These are phyloP conservation scores for Cyclotella kingstonii DNA, from an alignment of 108 stramenopile genomes.

Conservation along the genomic window DNA sequence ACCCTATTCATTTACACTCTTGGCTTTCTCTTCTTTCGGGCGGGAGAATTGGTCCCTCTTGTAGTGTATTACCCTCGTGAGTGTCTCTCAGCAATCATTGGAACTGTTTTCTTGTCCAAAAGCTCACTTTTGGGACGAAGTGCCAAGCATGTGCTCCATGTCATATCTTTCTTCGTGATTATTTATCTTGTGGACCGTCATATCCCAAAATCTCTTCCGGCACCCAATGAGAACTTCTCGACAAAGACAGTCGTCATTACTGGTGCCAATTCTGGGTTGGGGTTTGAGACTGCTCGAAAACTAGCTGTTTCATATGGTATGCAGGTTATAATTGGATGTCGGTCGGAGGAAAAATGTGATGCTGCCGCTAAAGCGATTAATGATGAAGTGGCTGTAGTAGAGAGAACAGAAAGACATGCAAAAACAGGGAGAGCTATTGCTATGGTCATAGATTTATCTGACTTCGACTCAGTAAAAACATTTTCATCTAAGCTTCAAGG, in stretches of 20 bases:
- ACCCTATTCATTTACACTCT: constrained; percentile 8
- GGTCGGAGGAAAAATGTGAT: constrained; percentile 26
- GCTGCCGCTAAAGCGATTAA: constrained; percentile 19
- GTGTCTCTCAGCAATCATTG: constrained; percentile 15
- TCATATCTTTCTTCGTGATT: constrained; percentile 8
- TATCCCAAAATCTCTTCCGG: constrained; percentile 22
- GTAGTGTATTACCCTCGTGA: background rate
- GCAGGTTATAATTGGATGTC: constrained; percentile 37
- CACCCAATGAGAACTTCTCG: background rate
- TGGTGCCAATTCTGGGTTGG: constrained; percentile 83
- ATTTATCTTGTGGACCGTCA: constrained; percentile 21
- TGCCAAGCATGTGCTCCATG: constrained; percentile 7
- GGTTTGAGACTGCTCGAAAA: constrained; percentile 56
- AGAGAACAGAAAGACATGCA: background rate
- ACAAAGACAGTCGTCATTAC: constrained; percentile 63
- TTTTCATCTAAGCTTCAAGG: constrained; percentile 16
- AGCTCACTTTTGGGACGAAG: constrained; percentile 3
- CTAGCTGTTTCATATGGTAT: constrained; percentile 36
- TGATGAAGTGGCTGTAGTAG: constrained; percentile 9
- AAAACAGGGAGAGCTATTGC: constrained; percentile 9
- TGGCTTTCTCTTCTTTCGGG: constrained; percentile 29
- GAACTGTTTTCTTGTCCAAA: background rate
- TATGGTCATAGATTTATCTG: constrained; percentile 23
- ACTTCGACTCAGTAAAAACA: constrained; percentile 32
- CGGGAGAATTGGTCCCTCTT: constrained; percentile 13